Base-by-base conservation (phyloP, 2,329 filamentous ascomycete genomes). In the Volutella citrinella region DNA sequence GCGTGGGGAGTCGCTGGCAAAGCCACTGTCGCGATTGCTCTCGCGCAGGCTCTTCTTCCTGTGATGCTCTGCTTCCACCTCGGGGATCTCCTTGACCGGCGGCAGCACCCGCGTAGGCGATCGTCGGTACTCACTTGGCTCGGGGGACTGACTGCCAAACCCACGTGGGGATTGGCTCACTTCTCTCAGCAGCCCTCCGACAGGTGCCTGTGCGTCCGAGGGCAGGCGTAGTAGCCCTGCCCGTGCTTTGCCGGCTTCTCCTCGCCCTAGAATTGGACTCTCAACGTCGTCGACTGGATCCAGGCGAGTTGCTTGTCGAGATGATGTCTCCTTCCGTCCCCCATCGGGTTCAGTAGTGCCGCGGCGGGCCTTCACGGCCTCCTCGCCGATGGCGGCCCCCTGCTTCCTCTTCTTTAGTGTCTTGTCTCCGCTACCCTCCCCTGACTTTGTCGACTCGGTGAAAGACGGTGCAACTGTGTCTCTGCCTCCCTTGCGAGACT, bases 71-170 rank as follows among this genome's bases (percentile, higher is more conserved):
- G 23, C 19, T 19, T 31, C 27, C 12, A 68, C 66, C 45, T 76
- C 73, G 2, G 63, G 61, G 8, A 63, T 59, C 47, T 80, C 74
- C 45, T 66, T 63, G 5, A 80, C 74, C 1, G 72, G 68, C 5
- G 74, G 63, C 28, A 80, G 54, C n/a, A 59, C 59, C 34, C 66
- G 63, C 6, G 65, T 59, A 14, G 68, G 60, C 4, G 65, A 67
- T 29, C 65, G 63, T 36, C 63, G 60, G 36, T 67, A 63, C 25
- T 69, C 69, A 17, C 58, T n/a, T n/a, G n/a, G n/a, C n/a, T n/a
- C n/a, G n/a, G n/a, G n/a, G n/a, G n/a, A n/a, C n/a, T n/a, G n/a
- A n/a, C n/a, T n/a, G n/a, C n/a, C n/a, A n/a, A n/a, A n/a, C n/a
- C n/a, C n/a, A n/a, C n/a, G n/a, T n/a, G n/a, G n/a, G n/a, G n/a